A percentile compares a stretch with the other conserved stretches of the same genome.
Evolutionary conservation across 371 early-diverging fungal genomes (phyloP).

Genomic region (Choanephora cucurbitarum): DNA sequence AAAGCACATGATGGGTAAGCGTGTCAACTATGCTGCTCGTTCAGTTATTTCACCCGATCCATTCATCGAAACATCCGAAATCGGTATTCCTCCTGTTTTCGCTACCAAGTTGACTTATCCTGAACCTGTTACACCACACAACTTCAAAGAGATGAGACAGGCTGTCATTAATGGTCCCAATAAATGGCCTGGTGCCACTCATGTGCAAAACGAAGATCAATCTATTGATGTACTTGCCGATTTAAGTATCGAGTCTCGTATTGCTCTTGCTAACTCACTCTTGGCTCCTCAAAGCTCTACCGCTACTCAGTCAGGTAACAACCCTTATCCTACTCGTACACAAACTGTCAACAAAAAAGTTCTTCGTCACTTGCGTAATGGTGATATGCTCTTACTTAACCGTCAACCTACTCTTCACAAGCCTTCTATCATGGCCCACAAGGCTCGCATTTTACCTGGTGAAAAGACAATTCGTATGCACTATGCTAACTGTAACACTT

Average conservation of each 20-base stretch:
- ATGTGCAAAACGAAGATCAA: slow-evolving; percentile 94
- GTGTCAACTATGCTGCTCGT: slow-evolving; percentile 99
- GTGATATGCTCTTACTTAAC: slow-evolving; percentile 98
- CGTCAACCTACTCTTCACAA: slow-evolving; percentile 99
- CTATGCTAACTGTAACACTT: slow-evolving; percentile 97
- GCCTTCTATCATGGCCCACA: slow-evolving; percentile 99
- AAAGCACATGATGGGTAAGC: slow-evolving; percentile 99
- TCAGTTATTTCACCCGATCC: slow-evolving; percentile 99
- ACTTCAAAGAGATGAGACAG: slow-evolving; percentile 87
- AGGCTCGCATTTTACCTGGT: slow-evolving; percentile 94
- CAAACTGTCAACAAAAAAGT: slow-evolving; percentile 93
- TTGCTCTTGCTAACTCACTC: slow-evolving; percentile 95
- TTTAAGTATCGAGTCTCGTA: slow-evolving; percentile 87
- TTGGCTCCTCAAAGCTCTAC: slow-evolving; percentile 79
- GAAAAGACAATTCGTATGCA: slow-evolving; percentile 99
- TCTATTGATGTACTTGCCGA: slow-evolving; percentile 72
- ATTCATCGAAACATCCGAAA: slow-evolving; percentile 97
- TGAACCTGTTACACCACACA: slow-evolving; percentile 97
- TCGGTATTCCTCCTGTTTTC: slow-evolving; percentile 98
- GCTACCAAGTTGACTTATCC: slow-evolving; percentile 98
- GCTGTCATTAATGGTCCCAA: slow-evolving; percentile 99
- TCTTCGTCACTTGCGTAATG: slow-evolving; percentile 94
- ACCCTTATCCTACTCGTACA: slow-evolving; percentile 62
- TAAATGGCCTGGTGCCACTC: slow-evolving; percentile 98
- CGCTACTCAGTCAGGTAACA: slow-evolving; percentile 44